These are phyloP conservation scores for Alternaria consortialis DNA, from an alignment of 2,329 filamentous ascomycete genomes.

Conservation along the genomic window DNA sequence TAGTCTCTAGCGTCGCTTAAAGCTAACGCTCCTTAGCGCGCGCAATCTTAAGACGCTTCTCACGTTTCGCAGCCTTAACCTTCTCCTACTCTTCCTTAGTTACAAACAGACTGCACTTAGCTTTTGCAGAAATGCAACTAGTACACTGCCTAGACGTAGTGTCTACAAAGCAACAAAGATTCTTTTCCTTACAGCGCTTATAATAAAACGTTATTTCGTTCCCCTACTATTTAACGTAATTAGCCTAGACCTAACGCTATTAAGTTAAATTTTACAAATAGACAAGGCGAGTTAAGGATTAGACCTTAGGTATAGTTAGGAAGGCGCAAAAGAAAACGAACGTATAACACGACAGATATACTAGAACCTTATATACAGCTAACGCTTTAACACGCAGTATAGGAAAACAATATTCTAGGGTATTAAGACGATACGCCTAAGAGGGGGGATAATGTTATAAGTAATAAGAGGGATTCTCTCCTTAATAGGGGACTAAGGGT, in stretches of 20 bases:
- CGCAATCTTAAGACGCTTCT: background rate
- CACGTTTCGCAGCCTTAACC: background rate
- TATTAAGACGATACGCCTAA: slow-evolving; percentile 5
- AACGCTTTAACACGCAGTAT: too few species aligned
- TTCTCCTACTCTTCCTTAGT: slow-evolving; percentile 1
- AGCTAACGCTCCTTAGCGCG: background rate
- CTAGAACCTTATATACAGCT: background rate
- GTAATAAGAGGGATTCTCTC: background rate
- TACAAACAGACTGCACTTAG: background rate
- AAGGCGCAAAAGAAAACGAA: background rate
- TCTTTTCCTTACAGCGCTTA: slow-evolving; percentile 1
- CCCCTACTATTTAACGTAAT: background rate
- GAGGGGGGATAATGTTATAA: slow-evolving; percentile 6
- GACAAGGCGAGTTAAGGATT: too few species aligned
- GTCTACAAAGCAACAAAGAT: background rate
- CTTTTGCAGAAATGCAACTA: background rate
- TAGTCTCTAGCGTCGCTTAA: too few species aligned
- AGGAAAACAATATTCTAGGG: background rate
- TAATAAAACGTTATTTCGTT: background rate
- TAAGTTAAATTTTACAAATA: background rate
- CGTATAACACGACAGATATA: background rate
- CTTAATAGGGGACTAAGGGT: background rate
- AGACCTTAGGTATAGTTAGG: slow-evolving; percentile 4
- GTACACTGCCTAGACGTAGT: background rate
- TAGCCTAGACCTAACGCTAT: too few species aligned